These are phyloP conservation scores for Rhizopus microsporus DNA, from an alignment of 371 early-diverging fungal species.

Conservation along the genomic window DNA sequence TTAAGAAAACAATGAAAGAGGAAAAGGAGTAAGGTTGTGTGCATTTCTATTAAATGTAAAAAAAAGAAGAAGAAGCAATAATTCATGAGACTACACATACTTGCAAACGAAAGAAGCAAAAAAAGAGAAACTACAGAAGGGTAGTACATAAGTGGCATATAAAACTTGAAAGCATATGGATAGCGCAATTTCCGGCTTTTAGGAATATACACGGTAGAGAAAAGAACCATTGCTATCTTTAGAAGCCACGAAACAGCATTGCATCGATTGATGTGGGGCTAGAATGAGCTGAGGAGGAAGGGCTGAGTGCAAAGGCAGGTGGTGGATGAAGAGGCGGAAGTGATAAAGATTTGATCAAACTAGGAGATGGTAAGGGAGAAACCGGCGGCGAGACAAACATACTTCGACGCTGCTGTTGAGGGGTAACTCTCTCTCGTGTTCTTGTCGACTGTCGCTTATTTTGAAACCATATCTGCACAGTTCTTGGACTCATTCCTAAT, in stretches of 20 bases:
- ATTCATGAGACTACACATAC: background rate
- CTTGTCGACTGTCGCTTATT: conserved; percentile 76
- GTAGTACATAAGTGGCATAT: too few relatives aligned
- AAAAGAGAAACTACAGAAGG: too few relatives aligned
- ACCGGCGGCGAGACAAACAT: conserved; percentile 15
- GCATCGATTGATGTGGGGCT: conserved; percentile 25
- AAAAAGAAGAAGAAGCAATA: too few relatives aligned
- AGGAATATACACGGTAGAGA: background rate
- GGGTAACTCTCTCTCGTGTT: conserved; percentile 9
- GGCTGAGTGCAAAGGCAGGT: conserved; percentile 28
- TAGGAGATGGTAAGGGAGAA: conserved; percentile 18
- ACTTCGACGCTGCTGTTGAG: conserved; percentile 3
- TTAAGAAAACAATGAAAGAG: too few relatives aligned
- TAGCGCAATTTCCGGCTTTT: background rate
- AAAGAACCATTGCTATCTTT: background rate
- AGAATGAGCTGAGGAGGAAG: conserved; percentile 29
- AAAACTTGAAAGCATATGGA: too few relatives aligned
- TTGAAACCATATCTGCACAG: conserved; percentile 97
- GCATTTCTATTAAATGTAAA: too few relatives aligned
- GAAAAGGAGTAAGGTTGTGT: too few relatives aligned
- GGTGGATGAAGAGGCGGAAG: conserved; percentile 37
- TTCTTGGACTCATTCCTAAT: conserved; percentile 80
- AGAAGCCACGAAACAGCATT: conserved; percentile 12
- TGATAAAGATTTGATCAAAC: conserved; percentile 6
- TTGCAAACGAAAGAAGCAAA: background rate